These are phyloP conservation scores for Neurospora sp. DNA, from an alignment of 495 filamentous ascomycete genomes.

Conservation along the genomic window DNA sequence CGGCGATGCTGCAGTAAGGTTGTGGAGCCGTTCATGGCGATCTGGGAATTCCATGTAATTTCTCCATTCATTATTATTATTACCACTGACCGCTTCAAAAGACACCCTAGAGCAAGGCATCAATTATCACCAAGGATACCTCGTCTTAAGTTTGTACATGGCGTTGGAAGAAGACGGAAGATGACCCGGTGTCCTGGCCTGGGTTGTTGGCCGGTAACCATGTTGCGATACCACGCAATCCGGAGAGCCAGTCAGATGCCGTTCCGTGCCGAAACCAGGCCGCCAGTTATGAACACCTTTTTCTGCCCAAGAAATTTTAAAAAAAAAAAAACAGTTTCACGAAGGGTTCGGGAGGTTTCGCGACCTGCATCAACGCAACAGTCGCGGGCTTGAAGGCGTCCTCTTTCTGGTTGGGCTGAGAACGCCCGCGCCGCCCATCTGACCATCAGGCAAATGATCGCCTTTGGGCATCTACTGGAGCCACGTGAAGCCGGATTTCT, in stretches of 20 bases:
- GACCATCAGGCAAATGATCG: conserved; percentile 8
- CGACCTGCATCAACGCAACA: conserved; percentile 8
- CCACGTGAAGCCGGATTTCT: conserved; percentile 19
- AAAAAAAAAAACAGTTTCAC: neutral
- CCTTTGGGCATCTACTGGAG: conserved; percentile 18
- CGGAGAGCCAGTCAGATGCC: conserved; percentile 3
- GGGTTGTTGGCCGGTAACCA: neutral
- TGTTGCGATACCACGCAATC: neutral
- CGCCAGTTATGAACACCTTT: conserved; percentile 9
- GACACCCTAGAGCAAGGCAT: neutral
- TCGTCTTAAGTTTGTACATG: neutral
- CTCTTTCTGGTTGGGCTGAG: conserved; percentile 21
- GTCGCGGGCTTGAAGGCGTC: conserved; percentile 2
- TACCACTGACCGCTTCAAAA: neutral
- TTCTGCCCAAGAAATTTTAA: conserved; percentile 15
- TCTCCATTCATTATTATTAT: neutral
- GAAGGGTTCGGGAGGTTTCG: conserved; percentile 2
- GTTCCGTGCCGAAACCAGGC: conserved; percentile 4
- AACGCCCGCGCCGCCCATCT: conserved; percentile 15
- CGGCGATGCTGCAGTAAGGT: neutral
- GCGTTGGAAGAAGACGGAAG: neutral
- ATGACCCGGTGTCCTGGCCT: neutral
- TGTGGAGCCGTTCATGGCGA: neutral
- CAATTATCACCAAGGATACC: neutral
- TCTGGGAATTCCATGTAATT: neutral